Evolutionary conservation across 768 basidiomycete genomes (phyloP), one percentile per base, ranked within the genome.

Genomic region (Candolleomyces efflorescens): DNA sequence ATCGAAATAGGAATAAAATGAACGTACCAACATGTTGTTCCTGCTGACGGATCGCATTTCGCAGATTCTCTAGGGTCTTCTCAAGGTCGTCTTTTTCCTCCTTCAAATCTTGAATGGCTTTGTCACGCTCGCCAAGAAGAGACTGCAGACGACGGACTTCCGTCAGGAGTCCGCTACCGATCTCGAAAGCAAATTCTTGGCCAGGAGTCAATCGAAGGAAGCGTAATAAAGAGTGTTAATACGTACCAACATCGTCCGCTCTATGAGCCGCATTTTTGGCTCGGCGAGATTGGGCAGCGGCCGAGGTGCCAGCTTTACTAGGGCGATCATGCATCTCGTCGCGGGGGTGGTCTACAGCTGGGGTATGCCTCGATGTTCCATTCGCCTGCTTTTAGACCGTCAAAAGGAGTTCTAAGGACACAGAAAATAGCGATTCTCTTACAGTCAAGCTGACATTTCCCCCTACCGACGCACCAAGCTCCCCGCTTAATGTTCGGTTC

Each of bases 131-230:
- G 15, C 83, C 89, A 43, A 98, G 83, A 58, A 98, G 80, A 58
- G 88, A 89, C 67, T 98, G 96, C 41, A 98, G 78, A 43, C 96
- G 82, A 46, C 95, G 81, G 47, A 98, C 93, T 74, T 98, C 96
- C 7, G 89, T 89, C 27, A 98, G 78, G 51, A 98, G 77, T 12
- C 90, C 90, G 62, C 92, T 94, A 6, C 96, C 95, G 56, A 98
- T 98, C 76, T 98, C 96, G 65, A 97, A 95, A 41, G 96, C 96
- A 64, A 98, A 98, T 77, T 97, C 96, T 90, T 58, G 44, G 61
- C 51, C 54, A 61, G 50, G 45, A 41, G 44, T 38, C 32, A 56
- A 38, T 53, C 24, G 52, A 23, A 18, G 22, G 20, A 49, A 62
- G 54, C 54, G 6, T 46, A 15, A 82, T 15, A 24, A 23, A 13